Evolutionary conservation across 768 basidiomycete genomes (phyloP), one percentile per base, ranked within the genome.

Genomic region (Cystofilobasidium capitatum): DNA sequence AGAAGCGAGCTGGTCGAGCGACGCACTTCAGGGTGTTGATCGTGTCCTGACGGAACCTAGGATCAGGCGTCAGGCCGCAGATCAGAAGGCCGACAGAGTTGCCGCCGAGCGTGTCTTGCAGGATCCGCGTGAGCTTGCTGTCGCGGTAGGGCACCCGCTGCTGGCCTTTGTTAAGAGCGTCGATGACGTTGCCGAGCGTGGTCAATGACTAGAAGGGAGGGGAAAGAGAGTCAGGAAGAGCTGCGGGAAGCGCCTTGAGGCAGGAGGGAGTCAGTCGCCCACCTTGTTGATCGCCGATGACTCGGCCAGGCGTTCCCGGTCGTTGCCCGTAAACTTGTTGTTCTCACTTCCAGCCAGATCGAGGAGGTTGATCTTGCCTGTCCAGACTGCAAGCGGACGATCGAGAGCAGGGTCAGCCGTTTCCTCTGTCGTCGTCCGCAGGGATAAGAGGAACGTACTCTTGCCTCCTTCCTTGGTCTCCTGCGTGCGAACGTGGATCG

Each of bases 21-120:
- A 55, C 59, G 39, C 78, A 69, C 42, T 91, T 91, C n/a, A 94
- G 81, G 5, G 91, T 93, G 75, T 92, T 91, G 20, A 92, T 79
- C 6, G 90, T 91, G 77, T 93, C 91, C 75, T 88, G 85, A 64
- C 88, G 80, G 71, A 90, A 91, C 75, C 85, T 90, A 39, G 78
- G 78, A 1, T 88, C 88, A 20, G 91, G 90, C 13, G 91, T 88
- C 12, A 94, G 79, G 72, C 91, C 91, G 76, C 89, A 91, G 37
- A 94, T 88, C 47, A 93, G 79, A 26, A 93, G 78, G 1, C 88
- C 88, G 13, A 88, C 81, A 0, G 88, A 86, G 1, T 83, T 81
- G 16, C 91, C 91, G 26, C 89, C 89, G 0, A 94, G 83, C 0
- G 90, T 89, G 70, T 91, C 89, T 75, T 92, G 89, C 0, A 94